Base-by-base conservation (phyloP, 257 asterid genomes). In the Ilex asprella region DNA sequence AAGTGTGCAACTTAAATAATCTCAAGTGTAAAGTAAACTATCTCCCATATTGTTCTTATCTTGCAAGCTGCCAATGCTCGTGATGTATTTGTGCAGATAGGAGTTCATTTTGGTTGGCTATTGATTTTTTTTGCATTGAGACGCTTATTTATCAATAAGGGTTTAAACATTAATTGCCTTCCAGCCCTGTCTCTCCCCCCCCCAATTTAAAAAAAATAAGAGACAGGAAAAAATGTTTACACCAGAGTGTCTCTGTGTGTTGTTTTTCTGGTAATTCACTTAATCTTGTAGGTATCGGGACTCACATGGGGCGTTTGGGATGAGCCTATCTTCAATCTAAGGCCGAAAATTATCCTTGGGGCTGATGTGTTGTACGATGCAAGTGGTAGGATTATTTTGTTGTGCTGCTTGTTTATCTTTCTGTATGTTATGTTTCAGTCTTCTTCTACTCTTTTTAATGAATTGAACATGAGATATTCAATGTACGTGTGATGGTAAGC, bases 231-330 rank as follows among this genome's bases (percentile, higher is more conserved):
- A 21, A 21, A 21, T 21, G 27, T 21, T 21, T 21, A 21, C 27
- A 21, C 27, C 27, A 21, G 27, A 21, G 12, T 41, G 12, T 7
- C 47, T 6, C n/a, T n/a, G n/a, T n/a, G 47, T 41, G 47, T 41
- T 6, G 47, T 11, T 11, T 30, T 41, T 56, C 44, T 15, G 3
- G 30, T n/a, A 57, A 41, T 11, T 56, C 55, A n/a, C 52, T 52
- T 43, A 66, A 59, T 46, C 57, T 50, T 68, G 70, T 52, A 92
- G 98, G 89, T 92, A 16, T 27, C 72, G 72, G 97, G 95, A 53
- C 89, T 92, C 63, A 83, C 95, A 31, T 88, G 97, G 98, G 98
- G 97, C 31, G 72, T 77, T 56, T 92, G 94, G 94, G 95, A 86
- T 65, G 75, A 74, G 43, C 76, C 76, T 2, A 46, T 79, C 65